phyloP scores from a whole-genome alignment of 2,329 filamentous ascomycete species.

The Diaporthe sp. region DNA sequence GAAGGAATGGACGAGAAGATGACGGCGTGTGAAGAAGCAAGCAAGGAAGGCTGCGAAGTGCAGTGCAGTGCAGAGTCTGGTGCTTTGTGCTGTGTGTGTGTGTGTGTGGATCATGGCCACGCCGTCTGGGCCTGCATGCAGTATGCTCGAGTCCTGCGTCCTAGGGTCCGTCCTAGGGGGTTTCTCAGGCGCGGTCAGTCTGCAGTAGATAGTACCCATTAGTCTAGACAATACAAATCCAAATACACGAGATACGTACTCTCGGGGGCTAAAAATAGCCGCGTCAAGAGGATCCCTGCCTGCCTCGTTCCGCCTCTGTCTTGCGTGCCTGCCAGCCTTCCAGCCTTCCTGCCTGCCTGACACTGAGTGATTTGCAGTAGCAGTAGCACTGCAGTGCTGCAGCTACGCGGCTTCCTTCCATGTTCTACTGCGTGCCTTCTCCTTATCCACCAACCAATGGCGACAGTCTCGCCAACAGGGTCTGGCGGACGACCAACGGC shows the following conservation, averaged over 20 bases:
- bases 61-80: neutral
- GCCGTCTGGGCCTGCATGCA: too few relatives aligned
- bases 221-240: neutral
- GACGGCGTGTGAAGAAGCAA: constrained; percentile 9
- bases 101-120: too few relatives aligned
- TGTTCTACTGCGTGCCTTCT: constrained; percentile 25
- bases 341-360: neutral
- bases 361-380: neutral
- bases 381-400: constrained; percentile 17
- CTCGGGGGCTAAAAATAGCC: constrained; percentile 34
- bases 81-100: too few relatives aligned
- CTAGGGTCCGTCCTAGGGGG: neutral
- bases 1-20: constrained; percentile 15
- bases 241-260: neutral
- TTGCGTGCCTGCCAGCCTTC: neutral
- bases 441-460: constrained; percentile 27
- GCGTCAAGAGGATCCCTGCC: constrained; percentile 26
- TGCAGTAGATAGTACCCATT: neutral
- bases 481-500: neutral
- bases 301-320: neutral
- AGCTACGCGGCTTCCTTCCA: constrained; percentile 20
- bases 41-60: constrained; percentile 11
- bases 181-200: neutral
- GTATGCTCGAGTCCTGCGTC: neutral
- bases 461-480: constrained; percentile 8